A percentile compares a stretch with the other conserved stretches of the same genome.
Evolutionary conservation across 805 yeast species (phyloP).

Genomic region (Candida multigemmis): DNA sequence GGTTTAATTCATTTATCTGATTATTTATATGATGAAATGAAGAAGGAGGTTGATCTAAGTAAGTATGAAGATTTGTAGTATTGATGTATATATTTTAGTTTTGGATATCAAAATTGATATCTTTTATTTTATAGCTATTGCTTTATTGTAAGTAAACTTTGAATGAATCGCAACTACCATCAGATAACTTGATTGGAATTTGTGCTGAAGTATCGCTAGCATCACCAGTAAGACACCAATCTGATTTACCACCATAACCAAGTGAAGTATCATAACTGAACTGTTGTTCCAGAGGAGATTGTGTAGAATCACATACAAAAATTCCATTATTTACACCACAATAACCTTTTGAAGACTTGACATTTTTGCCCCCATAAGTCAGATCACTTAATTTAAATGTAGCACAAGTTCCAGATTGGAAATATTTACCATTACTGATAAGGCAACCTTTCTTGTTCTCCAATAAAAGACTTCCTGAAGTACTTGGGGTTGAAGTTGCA

Average conservation of each 20-base stretch:
- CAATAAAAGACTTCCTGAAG: slow-evolving; percentile 4
- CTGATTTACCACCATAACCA: slow-evolving; percentile 51
- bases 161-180: too few relatives aligned
- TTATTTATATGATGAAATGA: slow-evolving; percentile 31
- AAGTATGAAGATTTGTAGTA: too few relatives aligned
- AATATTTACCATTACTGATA: slow-evolving; percentile 84
- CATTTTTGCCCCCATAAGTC: slow-evolving; percentile 63
- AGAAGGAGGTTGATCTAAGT: too few relatives aligned
- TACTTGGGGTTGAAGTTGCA: slow-evolving; percentile 1
- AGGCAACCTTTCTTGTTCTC: slow-evolving; percentile 49
- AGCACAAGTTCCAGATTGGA: slow-evolving; percentile 77
- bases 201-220: too few relatives aligned
- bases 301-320: slow-evolving; percentile 11
- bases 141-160: too few relatives aligned
- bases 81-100: too few relatives aligned
- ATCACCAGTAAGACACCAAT: slow-evolving; percentile 68
- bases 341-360: slow-evolving; percentile 63
- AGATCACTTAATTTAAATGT: slow-evolving; percentile 49
- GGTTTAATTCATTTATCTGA: slow-evolving; percentile 42
- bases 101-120: too few relatives aligned
- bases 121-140: too few relatives aligned
- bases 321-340: slow-evolving; percentile 42
- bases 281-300: slow-evolving; percentile 20
- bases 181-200: too few relatives aligned
- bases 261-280: slow-evolving; percentile 36